These are phyloP conservation scores for Yarrowia porcina DNA, from an alignment of 805 yeast species.

Conservation along the genomic window DNA sequence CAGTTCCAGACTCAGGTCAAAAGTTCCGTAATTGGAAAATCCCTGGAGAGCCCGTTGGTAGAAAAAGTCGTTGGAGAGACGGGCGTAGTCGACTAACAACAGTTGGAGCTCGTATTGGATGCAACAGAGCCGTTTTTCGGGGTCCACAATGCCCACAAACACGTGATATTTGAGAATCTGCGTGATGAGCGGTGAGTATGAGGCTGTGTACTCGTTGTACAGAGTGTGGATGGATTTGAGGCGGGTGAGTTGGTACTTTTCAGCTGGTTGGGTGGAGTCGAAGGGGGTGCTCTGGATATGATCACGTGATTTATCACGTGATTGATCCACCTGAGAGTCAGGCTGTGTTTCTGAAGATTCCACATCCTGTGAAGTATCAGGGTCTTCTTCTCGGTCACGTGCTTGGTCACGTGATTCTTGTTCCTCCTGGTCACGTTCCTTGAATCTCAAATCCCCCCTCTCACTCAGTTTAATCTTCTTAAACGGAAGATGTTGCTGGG, in stretches of 20 bases:
- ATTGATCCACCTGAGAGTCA: too few species aligned
- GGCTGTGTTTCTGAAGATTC: too few species aligned
- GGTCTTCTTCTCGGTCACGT: too few species aligned
- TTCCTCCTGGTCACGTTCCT: too few species aligned
- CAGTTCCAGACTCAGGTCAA: conserved; percentile 40
- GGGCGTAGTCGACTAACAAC: conserved; percentile 75
- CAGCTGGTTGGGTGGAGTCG: not conserved
- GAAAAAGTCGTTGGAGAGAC: conserved; percentile 62
- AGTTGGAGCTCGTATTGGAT: conserved; percentile 79
- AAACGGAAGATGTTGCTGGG: not conserved
- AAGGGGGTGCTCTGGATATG: too few species aligned
- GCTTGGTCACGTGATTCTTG: not conserved
- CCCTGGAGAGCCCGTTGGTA: conserved; percentile 78
- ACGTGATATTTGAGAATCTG: conserved; percentile 65
- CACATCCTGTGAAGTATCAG: too few species aligned
- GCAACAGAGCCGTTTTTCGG: conserved; percentile 65
- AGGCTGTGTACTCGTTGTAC: conserved; percentile 47
- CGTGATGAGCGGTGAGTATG: conserved; percentile 54
- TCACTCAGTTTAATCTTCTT: conserved; percentile 51
- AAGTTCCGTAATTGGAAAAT: conserved; percentile 74
- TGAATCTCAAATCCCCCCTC: too few species aligned
- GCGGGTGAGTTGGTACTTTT: not conserved
- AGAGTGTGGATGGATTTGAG: conserved; percentile 48
- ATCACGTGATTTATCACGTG: too few species aligned
- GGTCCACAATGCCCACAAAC: conserved; percentile 81